These are phyloP conservation scores for Aspergillus sp. DNA, from an alignment of 2,329 filamentous ascomycete species.

Conservation along the genomic window DNA sequence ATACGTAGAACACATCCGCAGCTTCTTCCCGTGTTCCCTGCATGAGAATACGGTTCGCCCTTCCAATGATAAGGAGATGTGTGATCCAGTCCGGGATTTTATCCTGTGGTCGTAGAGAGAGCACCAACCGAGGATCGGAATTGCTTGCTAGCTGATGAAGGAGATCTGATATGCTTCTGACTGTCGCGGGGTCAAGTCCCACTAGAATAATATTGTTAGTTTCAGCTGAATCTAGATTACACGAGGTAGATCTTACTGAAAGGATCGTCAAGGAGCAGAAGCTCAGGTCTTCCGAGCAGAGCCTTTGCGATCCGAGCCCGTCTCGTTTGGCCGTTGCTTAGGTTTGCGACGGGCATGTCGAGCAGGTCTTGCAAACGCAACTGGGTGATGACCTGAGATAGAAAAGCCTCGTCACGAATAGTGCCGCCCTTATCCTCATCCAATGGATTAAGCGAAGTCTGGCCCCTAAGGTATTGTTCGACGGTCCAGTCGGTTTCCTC, in stretches of 20 bases:
- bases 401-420: constrained; percentile 48
- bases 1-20: constrained; percentile 39
- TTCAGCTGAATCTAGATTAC: constrained; percentile 1
- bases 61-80: constrained; percentile 71
- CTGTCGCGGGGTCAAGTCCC: constrained; percentile 85
- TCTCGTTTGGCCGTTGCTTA: constrained; percentile 91
- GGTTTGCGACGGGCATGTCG: constrained; percentile 78
- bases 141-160: constrained; percentile 67
- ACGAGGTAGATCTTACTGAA: constrained; percentile 61
- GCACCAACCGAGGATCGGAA: constrained; percentile 68
- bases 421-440: constrained; percentile 54
- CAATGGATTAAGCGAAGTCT: constrained; percentile 77
- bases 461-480: constrained; percentile 74
- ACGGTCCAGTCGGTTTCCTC: constrained; percentile 88
- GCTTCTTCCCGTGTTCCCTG: constrained; percentile 68
- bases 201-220: constrained; percentile 46
- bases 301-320: constrained; percentile 86
- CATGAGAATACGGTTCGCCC: constrained; percentile 63
- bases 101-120: constrained; percentile 83
- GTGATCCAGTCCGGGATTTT: constrained; percentile 87
- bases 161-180: constrained; percentile 68
- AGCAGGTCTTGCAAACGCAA: constrained; percentile 69
- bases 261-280: constrained; percentile 85
- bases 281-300: constrained; percentile 72
- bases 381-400: constrained; percentile 67